Conservation (phyloP, 1,284 basidiomycete genomes). For the Thecaphora thlaspeos region DNA sequence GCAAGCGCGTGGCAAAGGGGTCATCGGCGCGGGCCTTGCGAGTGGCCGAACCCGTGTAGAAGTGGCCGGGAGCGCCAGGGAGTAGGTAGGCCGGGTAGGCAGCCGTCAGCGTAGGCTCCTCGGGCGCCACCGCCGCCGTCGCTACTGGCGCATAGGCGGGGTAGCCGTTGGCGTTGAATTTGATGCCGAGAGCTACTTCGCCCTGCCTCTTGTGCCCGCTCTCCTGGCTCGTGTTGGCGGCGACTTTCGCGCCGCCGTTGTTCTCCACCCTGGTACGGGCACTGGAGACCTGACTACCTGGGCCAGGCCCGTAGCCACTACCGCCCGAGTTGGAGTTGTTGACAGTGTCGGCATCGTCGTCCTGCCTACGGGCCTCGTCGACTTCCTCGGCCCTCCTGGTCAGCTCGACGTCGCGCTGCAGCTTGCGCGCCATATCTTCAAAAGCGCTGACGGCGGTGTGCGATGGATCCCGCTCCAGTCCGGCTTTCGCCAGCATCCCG, state of each 20-base stretch:
- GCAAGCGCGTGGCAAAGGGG: conserved; percentile 20
- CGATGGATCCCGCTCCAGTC: neutral
- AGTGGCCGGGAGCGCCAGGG: conserved; percentile 1
- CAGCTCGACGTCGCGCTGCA: conserved; percentile 30
- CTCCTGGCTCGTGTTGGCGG: neutral
- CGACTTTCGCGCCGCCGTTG: neutral
- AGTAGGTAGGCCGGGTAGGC: conserved; percentile 1
- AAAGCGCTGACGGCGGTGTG: conserved; percentile 22
- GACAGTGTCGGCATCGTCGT: conserved; percentile 20
- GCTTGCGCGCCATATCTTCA: conserved; percentile 25
- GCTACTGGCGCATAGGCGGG: conserved; percentile 18
- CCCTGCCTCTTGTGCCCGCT: neutral
- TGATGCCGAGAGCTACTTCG: neutral
- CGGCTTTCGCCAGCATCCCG: conserved; percentile 7
- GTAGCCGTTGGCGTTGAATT: conserved; percentile 26
- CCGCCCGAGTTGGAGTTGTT: conserved; percentile 34
- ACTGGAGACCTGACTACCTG: conserved; percentile 35
- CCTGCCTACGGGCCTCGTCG: neutral
- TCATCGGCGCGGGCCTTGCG: neutral
- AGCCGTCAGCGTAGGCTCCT: neutral
- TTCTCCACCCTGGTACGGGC: conserved; percentile 27
- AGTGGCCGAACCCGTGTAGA: neutral
- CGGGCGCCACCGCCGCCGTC: conserved; percentile 12
- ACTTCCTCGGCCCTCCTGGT: conserved; percentile 9
- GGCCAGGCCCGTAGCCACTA: conserved; percentile 34